A percentile compares a stretch with the other conserved stretches of the same genome.
These are phyloP conservation scores for Herpetomonas tarakana DNA, from an alignment of 208 protist genomes.

Conservation along the genomic window DNA sequence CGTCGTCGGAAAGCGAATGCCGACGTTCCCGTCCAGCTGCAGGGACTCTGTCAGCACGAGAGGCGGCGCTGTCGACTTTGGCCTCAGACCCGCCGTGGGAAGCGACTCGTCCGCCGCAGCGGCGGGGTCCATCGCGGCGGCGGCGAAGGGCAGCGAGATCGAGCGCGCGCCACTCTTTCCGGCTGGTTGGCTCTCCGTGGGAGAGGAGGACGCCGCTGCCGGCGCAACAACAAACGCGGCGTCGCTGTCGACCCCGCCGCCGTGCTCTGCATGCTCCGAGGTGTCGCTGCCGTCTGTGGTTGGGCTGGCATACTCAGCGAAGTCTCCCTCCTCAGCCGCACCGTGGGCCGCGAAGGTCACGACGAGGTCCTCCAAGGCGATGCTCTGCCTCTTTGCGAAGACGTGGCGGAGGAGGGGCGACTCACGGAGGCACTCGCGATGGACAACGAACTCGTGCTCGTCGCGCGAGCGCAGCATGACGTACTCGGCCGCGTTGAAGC, in stretches of 20 bases:
- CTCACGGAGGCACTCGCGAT: conserved; percentile 39
- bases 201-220: background rate
- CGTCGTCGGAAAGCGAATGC: conserved; percentile 51
- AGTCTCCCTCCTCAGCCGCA: background rate
- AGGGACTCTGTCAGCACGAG: conserved; percentile 25
- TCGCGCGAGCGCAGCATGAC: conserved; percentile 33
- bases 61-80: background rate
- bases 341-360: conserved; percentile 15
- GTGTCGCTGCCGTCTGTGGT: background rate
- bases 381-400: conserved; percentile 25
- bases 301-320: background rate
- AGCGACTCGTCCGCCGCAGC: background rate
- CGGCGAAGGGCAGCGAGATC: background rate
- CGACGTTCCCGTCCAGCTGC: conserved; percentile 30
- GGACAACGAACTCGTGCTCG: conserved; percentile 36
- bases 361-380: conserved; percentile 12
- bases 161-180: background rate
- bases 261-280: background rate
- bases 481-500: conserved; percentile 60
- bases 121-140: background rate
- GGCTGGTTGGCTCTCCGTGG: background rate
- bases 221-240: background rate
- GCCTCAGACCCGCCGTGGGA: background rate
- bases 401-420: conserved; percentile 44
- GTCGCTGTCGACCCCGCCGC: background rate